A percentile compares a stretch with the other conserved stretches of the same genome.
Evolutionary conservation across 2,329 filamentous ascomycete species (phyloP).

Genomic region (Exophiala sp.): DNA sequence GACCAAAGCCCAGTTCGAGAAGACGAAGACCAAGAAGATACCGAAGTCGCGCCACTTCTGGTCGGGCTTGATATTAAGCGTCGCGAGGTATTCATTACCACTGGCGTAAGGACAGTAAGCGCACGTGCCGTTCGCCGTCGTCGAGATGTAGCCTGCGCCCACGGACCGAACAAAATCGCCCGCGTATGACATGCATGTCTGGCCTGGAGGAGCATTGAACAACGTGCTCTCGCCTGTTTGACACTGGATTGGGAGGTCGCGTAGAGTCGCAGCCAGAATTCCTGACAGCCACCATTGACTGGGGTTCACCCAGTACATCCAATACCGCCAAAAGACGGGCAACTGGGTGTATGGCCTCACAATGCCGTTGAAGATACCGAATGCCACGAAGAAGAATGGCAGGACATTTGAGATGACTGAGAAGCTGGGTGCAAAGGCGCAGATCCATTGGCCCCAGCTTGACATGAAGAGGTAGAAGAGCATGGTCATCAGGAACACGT

Average conservation of each 20-base stretch:
- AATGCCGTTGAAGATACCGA: slow-evolving; percentile 69
- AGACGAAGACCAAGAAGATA: slow-evolving; percentile 67
- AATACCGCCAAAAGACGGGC: slow-evolving; percentile 36
- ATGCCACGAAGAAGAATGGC: slow-evolving; percentile 77
- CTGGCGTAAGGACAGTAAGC: slow-evolving; percentile 65
- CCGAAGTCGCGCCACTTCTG: slow-evolving; percentile 73
- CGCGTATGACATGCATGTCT: slow-evolving; percentile 65
- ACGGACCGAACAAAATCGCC: slow-evolving; percentile 50
- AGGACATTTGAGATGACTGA: slow-evolving; percentile 71
- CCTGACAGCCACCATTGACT: slow-evolving; percentile 70
- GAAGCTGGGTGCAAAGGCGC: slow-evolving; percentile 74
- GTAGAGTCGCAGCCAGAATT: slow-evolving; percentile 62
- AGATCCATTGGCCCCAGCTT: slow-evolving; percentile 80
- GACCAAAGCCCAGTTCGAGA: slow-evolving; percentile 68
- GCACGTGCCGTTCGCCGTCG: slow-evolving; percentile 59
- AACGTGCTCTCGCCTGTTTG: slow-evolving; percentile 56
- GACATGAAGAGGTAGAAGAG: slow-evolving; percentile 74
- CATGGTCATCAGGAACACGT: slow-evolving; percentile 73
- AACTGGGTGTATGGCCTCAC: slow-evolving; percentile 64
- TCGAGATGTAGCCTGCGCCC: slow-evolving; percentile 53
- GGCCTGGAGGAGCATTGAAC: slow-evolving; percentile 63
- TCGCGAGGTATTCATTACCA: slow-evolving; percentile 65
- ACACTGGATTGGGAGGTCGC: slow-evolving; percentile 51
- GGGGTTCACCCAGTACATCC: slow-evolving; percentile 63
- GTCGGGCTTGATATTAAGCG: slow-evolving; percentile 51